Base-by-base conservation (phyloP, 2,329 filamentous ascomycete genomes). In the Colletotrichum cuscutae region DNA sequence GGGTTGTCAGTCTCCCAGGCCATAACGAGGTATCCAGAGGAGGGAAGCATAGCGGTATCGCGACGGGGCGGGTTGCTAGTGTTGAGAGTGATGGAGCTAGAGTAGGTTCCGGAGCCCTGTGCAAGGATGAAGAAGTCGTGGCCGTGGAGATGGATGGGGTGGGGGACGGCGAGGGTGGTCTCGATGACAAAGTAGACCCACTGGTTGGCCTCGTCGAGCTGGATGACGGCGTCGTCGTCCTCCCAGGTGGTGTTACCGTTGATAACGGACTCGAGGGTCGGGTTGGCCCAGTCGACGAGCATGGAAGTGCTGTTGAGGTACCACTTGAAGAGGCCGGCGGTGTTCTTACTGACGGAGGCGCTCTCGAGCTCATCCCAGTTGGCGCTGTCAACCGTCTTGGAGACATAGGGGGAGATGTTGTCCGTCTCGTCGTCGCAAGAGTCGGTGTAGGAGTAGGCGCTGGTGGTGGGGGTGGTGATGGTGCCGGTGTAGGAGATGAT, bases 1-100 rank as follows among this genome's bases (percentile, higher is more conserved):
- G 87, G 85, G 77, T 89, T 89, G 68, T 85, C 81, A 0, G 83
- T 82, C 76, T 86, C 79, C 74, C 88, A 86, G 2, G 85, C 87
- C 65, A 89, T 80, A n/a, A 87, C 84, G 3, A 88, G 65, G 76
- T 85, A 85, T 0, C 87, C 87, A 5, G 76, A 74, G 1, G 77
- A 77, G 0, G 83, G 84, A 4, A 90, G 80, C 72, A 87, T 82
- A 11, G 87, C 86, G 1, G 86, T 85, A 74, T 90, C 88, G 35
- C 89, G 83, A 9, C 88, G 85, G 30, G 86, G 83, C 1, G 89
- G 87, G 77, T 89, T 90, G 59, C 24, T 22, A 3, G 65, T 71
- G 24, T 75, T 70, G 24, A 77, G 72, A 0, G 57, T 71, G 7
- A 76, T 66, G 11, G 56, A 46, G 57, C 52, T 56, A 19, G 74